These are phyloP conservation scores for Saksenaea oblongispora DNA, from an alignment of 371 early-diverging fungal genomes.

Conservation along the genomic window DNA sequence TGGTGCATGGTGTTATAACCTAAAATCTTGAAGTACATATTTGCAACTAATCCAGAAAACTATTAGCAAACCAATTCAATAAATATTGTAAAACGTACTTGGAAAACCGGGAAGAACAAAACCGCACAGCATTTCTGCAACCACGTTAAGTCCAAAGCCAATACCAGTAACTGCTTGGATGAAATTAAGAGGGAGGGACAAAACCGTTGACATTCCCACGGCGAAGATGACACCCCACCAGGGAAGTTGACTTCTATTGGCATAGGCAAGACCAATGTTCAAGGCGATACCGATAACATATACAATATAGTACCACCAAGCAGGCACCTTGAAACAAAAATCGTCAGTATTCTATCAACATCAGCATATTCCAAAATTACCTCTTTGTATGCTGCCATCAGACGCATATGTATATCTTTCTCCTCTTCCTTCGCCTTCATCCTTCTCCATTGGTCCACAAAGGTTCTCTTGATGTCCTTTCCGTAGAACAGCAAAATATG, in stretches of 20 bases:
- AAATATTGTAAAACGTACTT: constrained; percentile 12
- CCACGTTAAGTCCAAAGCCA: constrained; percentile 55
- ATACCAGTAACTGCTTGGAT: constrained; percentile 41
- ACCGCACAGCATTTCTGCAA: constrained; percentile 64
- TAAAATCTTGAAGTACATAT: constrained; percentile 51
- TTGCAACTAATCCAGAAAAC: constrained; percentile 4
- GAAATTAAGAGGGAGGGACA: constrained; percentile 40
- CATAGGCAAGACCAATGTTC: constrained; percentile 65
- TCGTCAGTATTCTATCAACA: constrained; percentile 72
- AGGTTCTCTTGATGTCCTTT: constrained; percentile 50
- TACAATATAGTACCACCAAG: constrained; percentile 72
- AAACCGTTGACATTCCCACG: constrained; percentile 47
- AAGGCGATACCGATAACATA: constrained; percentile 62
- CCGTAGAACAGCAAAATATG: constrained; percentile 49
- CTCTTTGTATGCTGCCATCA: constrained; percentile 41
- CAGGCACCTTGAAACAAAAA: constrained; percentile 66
- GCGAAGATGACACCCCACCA: constrained; percentile 80
- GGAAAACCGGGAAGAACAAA: constrained; percentile 44
- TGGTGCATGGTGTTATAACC: constrained; percentile 59
- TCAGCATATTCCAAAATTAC: constrained; percentile 16
- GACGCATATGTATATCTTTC: constrained; percentile 29
- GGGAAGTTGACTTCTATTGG: constrained; percentile 51
- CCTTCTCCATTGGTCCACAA: constrained; percentile 28
- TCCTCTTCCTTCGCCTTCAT: constrained; percentile 34
- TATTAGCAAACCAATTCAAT: background rate